Percentiles rank a stretch among this genome's conserved stretches.
These are phyloP conservation scores for Penicillium cosmopolitanum DNA, from an alignment of 495 filamentous ascomycete species.

Conservation along the genomic window DNA sequence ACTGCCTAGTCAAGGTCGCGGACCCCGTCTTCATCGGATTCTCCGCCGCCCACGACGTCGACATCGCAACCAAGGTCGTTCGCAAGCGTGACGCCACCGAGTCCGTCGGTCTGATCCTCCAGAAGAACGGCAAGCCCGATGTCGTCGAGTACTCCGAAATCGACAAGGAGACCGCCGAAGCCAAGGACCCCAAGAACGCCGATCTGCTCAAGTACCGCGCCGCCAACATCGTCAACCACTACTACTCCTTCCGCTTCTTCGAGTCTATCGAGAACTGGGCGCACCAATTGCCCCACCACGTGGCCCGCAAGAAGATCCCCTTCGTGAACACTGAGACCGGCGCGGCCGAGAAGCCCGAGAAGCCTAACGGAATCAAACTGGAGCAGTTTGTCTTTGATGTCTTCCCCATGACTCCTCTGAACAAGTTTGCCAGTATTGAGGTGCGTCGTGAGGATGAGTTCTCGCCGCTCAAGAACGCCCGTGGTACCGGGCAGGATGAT, in stretches of 20 bases:
- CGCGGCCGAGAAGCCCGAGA: slow-evolving; percentile 81
- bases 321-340: slow-evolving; percentile 76
- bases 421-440: slow-evolving; percentile 93
- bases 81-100: slow-evolving; percentile 97
- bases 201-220: slow-evolving; percentile 92
- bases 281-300: slow-evolving; percentile 88
- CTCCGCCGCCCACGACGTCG: slow-evolving; percentile 82
- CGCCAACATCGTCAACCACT: slow-evolving; percentile 99
- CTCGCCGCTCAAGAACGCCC: slow-evolving; percentile 95
- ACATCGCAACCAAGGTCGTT: slow-evolving; percentile 98
- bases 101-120: slow-evolving; percentile 91
- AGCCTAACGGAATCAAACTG: slow-evolving; percentile 97
- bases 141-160: slow-evolving; percentile 99
- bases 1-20: slow-evolving; percentile 97
- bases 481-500: slow-evolving; percentile 88
- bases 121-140: slow-evolving; percentile 94
- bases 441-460: slow-evolving; percentile 98
- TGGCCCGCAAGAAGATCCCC: slow-evolving; percentile 98
- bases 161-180: slow-evolving; percentile 81
- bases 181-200: slow-evolving; percentile 80
- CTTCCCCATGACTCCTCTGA: slow-evolving; percentile 85
- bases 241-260: slow-evolving; percentile 94
- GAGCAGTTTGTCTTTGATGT: slow-evolving; percentile 99
- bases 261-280: slow-evolving; percentile 86
- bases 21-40: slow-evolving; percentile 97